phyloP scores from a whole-genome alignment of 306 rosid species.

The Psophocarpus tetragonolobus region DNA sequence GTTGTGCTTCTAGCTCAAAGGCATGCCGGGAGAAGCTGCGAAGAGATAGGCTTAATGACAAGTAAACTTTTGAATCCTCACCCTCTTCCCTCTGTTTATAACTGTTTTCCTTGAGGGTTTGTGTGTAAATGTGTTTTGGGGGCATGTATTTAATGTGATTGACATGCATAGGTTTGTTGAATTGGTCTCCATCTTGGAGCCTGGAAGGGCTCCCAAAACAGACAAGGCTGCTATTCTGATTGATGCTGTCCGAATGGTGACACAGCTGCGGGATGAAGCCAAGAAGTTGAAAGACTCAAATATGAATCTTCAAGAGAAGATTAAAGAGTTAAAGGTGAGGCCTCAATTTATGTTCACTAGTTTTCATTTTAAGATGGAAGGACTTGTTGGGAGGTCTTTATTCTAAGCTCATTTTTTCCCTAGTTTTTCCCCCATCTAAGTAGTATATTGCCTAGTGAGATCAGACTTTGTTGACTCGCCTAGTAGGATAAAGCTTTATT shows the following conservation, averaged over 20 bases:
- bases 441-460: neutral
- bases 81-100: neutral
- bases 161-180: slow-evolving; percentile 74
- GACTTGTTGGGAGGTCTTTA: slow-evolving; percentile 1
- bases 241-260: slow-evolving; percentile 86
- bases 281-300: slow-evolving; percentile 82
- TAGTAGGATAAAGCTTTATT: neutral
- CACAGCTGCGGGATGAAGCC: slow-evolving; percentile 82
- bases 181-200: slow-evolving; percentile 89
- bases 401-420: slow-evolving; percentile 10
- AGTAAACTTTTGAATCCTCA: slow-evolving; percentile 43
- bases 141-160: slow-evolving; percentile 36
- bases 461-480: neutral
- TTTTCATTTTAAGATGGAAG: neutral
- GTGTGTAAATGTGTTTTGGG: slow-evolving; percentile 14
- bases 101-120: neutral
- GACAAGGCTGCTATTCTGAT: slow-evolving; percentile 91
- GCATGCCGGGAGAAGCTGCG: slow-evolving; percentile 95
- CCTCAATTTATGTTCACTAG: neutral
- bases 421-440: no score
- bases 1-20: slow-evolving; percentile 74
- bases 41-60: slow-evolving; percentile 95
- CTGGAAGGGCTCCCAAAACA: slow-evolving; percentile 87
- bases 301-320: slow-evolving; percentile 79
- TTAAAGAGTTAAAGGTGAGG: slow-evolving; percentile 86